Percentiles rank a stretch among this genome's conserved stretches.
Conservation (phyloP, 2,329 filamentous ascomycete species). For the Trematosphaeria pertusa region DNA sequence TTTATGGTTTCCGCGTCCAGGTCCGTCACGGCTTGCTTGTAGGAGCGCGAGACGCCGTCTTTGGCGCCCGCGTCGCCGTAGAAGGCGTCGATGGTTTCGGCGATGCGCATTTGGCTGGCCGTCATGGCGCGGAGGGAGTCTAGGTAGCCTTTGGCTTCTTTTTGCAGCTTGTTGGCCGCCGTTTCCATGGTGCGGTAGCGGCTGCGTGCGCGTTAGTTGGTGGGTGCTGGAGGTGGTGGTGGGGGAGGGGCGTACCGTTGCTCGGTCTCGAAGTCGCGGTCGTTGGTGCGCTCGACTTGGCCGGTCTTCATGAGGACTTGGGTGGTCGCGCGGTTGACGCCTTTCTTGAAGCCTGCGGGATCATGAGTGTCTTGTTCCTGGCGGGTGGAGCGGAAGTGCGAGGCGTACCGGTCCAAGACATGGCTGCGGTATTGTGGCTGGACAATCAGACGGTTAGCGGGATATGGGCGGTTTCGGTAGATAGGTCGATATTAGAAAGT, state of each 20-base stretch:
- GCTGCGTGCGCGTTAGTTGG: constrained; percentile 55
- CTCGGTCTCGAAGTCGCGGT: constrained; percentile 98
- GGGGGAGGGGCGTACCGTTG: constrained; percentile 67
- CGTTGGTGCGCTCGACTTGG: constrained; percentile 97
- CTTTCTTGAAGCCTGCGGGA: constrained; percentile 82
- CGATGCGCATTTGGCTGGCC: constrained; percentile 98
- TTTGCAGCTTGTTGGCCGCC: constrained; percentile 88
- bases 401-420: constrained; percentile 65
- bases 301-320: constrained; percentile 99
- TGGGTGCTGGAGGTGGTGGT: constrained; percentile 7
- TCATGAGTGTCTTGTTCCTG: constrained; percentile 28
- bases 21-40: constrained; percentile 98
- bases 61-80: constrained; percentile 95
- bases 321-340: constrained; percentile 98
- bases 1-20: constrained; percentile 98
- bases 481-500: no score
- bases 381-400: constrained; percentile 15
- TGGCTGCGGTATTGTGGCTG: constrained; percentile 30
- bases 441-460: constrained; percentile 2
- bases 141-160: constrained; percentile 97
- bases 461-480: no score
- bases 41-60: constrained; percentile 94
- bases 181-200: constrained; percentile 98
- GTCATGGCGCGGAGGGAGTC: constrained; percentile 99
- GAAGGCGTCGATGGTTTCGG: constrained; percentile 98